phyloP scores from a whole-genome alignment of 257 asterid species.

The Solanum sejunctum region DNA sequence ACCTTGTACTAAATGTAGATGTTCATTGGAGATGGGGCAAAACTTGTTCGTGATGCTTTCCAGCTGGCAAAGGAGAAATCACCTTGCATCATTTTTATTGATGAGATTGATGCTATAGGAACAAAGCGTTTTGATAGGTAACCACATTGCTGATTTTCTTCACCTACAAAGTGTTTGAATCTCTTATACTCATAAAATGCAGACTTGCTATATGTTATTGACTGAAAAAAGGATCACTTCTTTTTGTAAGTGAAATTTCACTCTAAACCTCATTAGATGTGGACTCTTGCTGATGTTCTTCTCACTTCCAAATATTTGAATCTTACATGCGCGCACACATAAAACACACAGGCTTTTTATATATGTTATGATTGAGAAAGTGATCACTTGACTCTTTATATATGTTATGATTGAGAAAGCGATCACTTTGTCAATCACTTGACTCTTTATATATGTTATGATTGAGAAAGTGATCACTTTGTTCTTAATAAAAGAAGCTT shows the following conservation, averaged over 20 bases:
- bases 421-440: neutral
- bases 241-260: neutral
- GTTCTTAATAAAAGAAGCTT: neutral
- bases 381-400: neutral
- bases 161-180: neutral
- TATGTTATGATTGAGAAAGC: too few species aligned
- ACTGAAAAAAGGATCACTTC: neutral
- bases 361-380: too few species aligned
- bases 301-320: neutral
- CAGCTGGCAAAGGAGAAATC: constrained; percentile 87
- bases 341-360: neutral
- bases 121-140: constrained; percentile 87
- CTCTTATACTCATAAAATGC: neutral
- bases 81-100: constrained; percentile 89
- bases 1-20: constrained; percentile 31
- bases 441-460: neutral
- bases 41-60: constrained; percentile 90
- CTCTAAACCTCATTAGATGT: neutral
- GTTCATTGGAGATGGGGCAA: constrained; percentile 86
- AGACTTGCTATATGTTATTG: neutral
- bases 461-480: neutral
- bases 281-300: neutral
- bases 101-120: constrained; percentile 92
- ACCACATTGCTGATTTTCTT: neutral
- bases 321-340: neutral